These are phyloP conservation scores for Tolypocladium inflatum DNA, from an alignment of 2,329 filamentous ascomycete species.

Conservation along the genomic window DNA sequence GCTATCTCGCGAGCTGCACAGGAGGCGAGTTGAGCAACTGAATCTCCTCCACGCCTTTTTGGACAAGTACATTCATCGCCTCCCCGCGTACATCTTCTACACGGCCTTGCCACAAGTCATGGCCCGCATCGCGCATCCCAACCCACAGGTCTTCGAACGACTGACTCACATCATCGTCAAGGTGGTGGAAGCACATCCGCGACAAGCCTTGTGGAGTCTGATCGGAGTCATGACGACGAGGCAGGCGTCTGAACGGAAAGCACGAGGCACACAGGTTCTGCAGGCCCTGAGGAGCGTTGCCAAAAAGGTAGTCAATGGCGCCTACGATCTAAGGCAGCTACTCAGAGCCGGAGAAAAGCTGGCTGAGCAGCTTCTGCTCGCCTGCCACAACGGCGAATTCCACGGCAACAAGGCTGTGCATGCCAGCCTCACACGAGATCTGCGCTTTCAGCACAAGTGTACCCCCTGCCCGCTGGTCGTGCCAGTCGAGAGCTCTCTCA, in stretches of 20 bases:
- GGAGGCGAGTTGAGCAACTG: conserved; percentile 55
- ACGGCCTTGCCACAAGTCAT: conserved; percentile 85
- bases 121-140: conserved; percentile 86
- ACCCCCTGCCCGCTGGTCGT: conserved; percentile 82
- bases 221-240: conserved; percentile 79
- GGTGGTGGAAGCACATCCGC: conserved; percentile 79
- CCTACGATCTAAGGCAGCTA: conserved; percentile 57
- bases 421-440: conserved; percentile 67
- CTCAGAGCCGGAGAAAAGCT: conserved; percentile 74
- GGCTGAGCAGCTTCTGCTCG: conserved; percentile 68
- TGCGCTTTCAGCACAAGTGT: conserved; percentile 76
- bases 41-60: conserved; percentile 63
- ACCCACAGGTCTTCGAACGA: conserved; percentile 65
- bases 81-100: conserved; percentile 73
- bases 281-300: conserved; percentile 34
- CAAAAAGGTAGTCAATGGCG: conserved; percentile 41
- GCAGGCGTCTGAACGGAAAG: conserved; percentile 55
- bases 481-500: conserved; percentile 76
- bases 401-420: conserved; percentile 55
- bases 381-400: conserved; percentile 70
- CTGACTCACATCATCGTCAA: conserved; percentile 74
- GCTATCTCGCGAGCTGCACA: conserved; percentile 40
- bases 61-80: conserved; percentile 64
- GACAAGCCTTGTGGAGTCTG: conserved; percentile 85
- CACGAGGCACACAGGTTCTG: conserved; percentile 42